Evolutionary conservation across 371 early-diverging fungal species (phyloP), one percentile per base, ranked within the genome.

Genomic region (Funneliformis caledonium): DNA sequence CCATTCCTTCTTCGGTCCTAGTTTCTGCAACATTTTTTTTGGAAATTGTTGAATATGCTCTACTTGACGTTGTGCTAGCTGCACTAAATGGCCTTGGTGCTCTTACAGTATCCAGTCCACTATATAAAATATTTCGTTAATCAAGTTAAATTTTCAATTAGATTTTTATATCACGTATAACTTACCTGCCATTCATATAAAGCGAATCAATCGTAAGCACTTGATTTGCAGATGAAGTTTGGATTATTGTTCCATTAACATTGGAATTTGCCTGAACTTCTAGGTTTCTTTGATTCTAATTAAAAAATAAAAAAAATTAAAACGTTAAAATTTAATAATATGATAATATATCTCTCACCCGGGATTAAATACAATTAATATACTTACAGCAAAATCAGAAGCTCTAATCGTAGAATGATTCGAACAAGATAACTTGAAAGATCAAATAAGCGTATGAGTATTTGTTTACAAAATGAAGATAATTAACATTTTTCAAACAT

Each of bases 81-180:
- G 50, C 31, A 33, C 72, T 72, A 72, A 72, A 72, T 3, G 48
- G 48, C 16, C 72, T 72, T 31, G 72, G 76, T 2, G 76, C 76
- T 16, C 61, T 26, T 45, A 60, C 60, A 37, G 76, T 75, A 75
- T 75, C 47, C 59, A 75, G n/a, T 22, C 76, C 60, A 61, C n/a
- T 43, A 73, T 37, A 26, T 9, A 48, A 14, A 70, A 16, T 45
- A 70, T 45, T 70, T 45, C n/a, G 19, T 45, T 43, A 52, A 56
- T 73, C 6, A 31, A 12, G n/a, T 70, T 42, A 70, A 31, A 33
- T 47, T 47, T 12, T 26, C 11, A 65, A 65, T 26, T 16, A 65
- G 61, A n/a, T 14, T 31, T 31, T 33, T 65, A 11, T 37, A 19
- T 65, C 2, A 26, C 12, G 14, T 65, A 5, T 8, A 45, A 70